Evolutionary conservation across 202 grass and related monocot genomes (phyloP).

Genomic region (Schoenoplectus triqueter): DNA sequence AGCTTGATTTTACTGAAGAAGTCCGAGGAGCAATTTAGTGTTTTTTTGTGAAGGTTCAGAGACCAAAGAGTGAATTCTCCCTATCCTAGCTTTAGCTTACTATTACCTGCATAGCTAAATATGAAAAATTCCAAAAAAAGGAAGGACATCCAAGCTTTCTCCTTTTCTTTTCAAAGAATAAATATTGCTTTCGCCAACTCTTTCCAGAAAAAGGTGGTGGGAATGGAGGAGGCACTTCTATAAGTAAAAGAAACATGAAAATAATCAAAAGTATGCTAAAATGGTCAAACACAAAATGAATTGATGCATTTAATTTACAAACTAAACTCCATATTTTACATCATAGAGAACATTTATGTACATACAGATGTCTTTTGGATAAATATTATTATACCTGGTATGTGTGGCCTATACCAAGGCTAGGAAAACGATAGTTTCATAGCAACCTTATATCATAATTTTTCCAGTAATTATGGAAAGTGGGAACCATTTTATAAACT

Average conservation of each 20-base stretch:
- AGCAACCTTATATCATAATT: neutral
- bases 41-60: too few species aligned
- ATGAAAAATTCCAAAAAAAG: slow-evolving; percentile 83
- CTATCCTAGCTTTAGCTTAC: neutral
- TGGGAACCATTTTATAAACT: neutral
- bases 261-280: slow-evolving; percentile 40
- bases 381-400: slow-evolving; percentile 34
- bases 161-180: slow-evolving; percentile 68
- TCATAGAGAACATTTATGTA: slow-evolving; percentile 22
- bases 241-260: slow-evolving; percentile 55
- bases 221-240: slow-evolving; percentile 83
- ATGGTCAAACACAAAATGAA: slow-evolving; percentile 31
- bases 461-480: neutral
- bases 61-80: too few species aligned
- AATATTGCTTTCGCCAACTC: slow-evolving; percentile 59
- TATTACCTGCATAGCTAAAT: slow-evolving; percentile 76
- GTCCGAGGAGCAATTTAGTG: too few species aligned
- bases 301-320: neutral
- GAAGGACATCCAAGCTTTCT: slow-evolving; percentile 79
- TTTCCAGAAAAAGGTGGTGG: slow-evolving; percentile 61
- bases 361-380: slow-evolving; percentile 25
- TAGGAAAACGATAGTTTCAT: neutral
- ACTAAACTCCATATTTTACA: slow-evolving; percentile 13
- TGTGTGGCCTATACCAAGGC: neutral
- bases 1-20: too few species aligned